Conservation (phyloP, 2,329 filamentous ascomycete species). For the Leptoxyphium fumago region DNA sequence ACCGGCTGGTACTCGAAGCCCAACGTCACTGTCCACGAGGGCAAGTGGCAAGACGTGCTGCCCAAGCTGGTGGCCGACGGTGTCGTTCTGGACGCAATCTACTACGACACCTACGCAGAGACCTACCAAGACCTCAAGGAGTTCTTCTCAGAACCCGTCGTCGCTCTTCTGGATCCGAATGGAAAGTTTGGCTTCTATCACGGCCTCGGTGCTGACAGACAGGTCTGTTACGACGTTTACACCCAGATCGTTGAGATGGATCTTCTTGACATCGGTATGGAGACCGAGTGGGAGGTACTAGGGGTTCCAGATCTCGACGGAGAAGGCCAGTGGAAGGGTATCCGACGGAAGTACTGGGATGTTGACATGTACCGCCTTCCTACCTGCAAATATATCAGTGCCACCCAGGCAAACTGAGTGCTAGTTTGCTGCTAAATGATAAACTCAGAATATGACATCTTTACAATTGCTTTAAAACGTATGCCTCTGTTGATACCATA, state of each 20-base stretch:
- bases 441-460: too few relatives aligned
- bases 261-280: constrained; percentile 73
- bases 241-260: constrained; percentile 78
- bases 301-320: constrained; percentile 57
- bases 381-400: constrained; percentile 51
- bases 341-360: constrained; percentile 80
- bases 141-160: constrained; percentile 81
- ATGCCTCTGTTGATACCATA: too few relatives aligned
- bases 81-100: constrained; percentile 43
- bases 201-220: constrained; percentile 76
- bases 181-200: constrained; percentile 50
- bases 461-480: too few relatives aligned
- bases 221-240: constrained; percentile 93
- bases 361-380: constrained; percentile 64
- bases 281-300: constrained; percentile 73
- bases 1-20: constrained; percentile 34
- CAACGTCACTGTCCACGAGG: constrained; percentile 34
- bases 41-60: constrained; percentile 35
- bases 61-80: constrained; percentile 29
- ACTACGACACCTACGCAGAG: constrained; percentile 96
- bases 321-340: constrained; percentile 72
- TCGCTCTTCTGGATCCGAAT: constrained; percentile 54
- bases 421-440: too few relatives aligned
- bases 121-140: constrained; percentile 71
- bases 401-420: background rate